Percentiles rank a stretch among this genome's conserved stretches.
These are phyloP conservation scores for Aureobasidium sp. DNA, from an alignment of 2,329 filamentous ascomycete genomes.

Conservation along the genomic window DNA sequence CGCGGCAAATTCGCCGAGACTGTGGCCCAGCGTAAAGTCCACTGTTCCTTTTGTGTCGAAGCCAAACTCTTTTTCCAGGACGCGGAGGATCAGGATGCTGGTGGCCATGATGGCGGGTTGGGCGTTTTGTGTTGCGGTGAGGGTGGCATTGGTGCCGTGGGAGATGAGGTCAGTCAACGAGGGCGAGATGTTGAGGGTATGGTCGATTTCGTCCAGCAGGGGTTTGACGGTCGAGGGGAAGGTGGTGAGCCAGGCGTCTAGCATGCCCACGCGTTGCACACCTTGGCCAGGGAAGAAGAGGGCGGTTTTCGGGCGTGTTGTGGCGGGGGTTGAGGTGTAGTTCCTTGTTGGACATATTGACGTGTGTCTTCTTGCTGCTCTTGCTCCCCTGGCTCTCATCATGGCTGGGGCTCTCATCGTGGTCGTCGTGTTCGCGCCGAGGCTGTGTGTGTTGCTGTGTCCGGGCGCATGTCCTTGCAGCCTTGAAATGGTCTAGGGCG, in stretches of 20 bases:
- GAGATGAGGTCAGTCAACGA: slow-evolving; percentile 72
- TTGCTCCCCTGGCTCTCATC: no score
- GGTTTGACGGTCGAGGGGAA: slow-evolving; percentile 71
- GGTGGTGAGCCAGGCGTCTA: slow-evolving; percentile 67
- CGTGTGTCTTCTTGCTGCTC: neutral
- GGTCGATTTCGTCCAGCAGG: slow-evolving; percentile 82
- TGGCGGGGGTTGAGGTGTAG: neutral
- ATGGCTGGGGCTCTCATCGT: neutral
- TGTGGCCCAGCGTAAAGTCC: slow-evolving; percentile 83
- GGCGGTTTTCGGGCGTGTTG: slow-evolving; percentile 24
- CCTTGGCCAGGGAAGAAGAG: slow-evolving; percentile 36
- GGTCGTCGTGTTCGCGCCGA: neutral
- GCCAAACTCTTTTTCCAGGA: slow-evolving; percentile 77
- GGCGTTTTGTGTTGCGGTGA: slow-evolving; percentile 79
- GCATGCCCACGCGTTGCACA: slow-evolving; percentile 33
- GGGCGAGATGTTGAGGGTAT: slow-evolving; percentile 55
- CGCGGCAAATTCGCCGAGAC: slow-evolving; percentile 86
- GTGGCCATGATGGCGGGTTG: slow-evolving; percentile 97
- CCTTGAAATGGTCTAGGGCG: neutral
- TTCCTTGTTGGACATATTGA: neutral
- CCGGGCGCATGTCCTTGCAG: neutral
- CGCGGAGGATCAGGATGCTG: slow-evolving; percentile 78
- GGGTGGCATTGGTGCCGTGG: slow-evolving; percentile 65
- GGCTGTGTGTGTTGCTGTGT: neutral
- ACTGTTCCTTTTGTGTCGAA: slow-evolving; percentile 65